phyloP scores from a whole-genome alignment of 495 filamentous ascomycete genomes.

The Amniculicola lignicola region DNA sequence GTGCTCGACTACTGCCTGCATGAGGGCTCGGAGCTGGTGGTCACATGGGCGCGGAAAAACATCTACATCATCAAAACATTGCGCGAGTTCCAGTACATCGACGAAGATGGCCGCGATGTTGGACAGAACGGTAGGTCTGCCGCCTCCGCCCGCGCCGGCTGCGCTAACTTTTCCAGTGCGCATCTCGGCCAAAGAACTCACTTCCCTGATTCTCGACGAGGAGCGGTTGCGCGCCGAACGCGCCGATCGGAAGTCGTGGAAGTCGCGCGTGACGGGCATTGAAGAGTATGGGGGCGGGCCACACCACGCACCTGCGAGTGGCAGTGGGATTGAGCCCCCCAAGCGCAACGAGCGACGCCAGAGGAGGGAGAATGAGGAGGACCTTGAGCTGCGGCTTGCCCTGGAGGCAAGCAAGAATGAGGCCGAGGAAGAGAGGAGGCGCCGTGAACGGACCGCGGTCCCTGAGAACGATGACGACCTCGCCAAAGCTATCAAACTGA shows the following conservation, averaged over 20 bases:
- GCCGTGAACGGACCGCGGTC: slow-evolving; percentile 56
- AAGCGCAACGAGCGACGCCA: slow-evolving; percentile 26
- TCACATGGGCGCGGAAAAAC: slow-evolving; percentile 97
- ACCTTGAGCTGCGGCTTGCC: slow-evolving; percentile 86
- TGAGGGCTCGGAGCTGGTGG: slow-evolving; percentile 92
- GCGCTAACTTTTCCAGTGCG: slow-evolving; percentile 61
- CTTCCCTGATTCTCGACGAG: slow-evolving; percentile 89
- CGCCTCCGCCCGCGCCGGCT: neutral
- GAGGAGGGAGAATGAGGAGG: slow-evolving; percentile 59
- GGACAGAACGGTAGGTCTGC: slow-evolving; percentile 78
- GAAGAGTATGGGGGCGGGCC: slow-evolving; percentile 64
- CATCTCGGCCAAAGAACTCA: slow-evolving; percentile 93
- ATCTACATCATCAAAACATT: slow-evolving; percentile 98
- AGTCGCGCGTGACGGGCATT: slow-evolving; percentile 88
- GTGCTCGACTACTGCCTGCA: slow-evolving; percentile 98
- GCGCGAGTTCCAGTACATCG: slow-evolving; percentile 92
- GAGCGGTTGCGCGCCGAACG: slow-evolving; percentile 89
- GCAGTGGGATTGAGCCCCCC: slow-evolving; percentile 36
- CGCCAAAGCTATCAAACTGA: slow-evolving; percentile 92
- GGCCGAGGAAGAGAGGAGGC: slow-evolving; percentile 85
- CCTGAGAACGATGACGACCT: slow-evolving; percentile 75
- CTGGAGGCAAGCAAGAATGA: slow-evolving; percentile 96
- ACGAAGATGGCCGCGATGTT: slow-evolving; percentile 91
- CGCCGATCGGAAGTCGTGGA: slow-evolving; percentile 91
- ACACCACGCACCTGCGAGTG: slow-evolving; percentile 30